Evolutionary conservation across 2,329 filamentous ascomycete species (phyloP), one percentile per base, ranked within the genome.

Genomic region (Myrmaecium sp.): DNA sequence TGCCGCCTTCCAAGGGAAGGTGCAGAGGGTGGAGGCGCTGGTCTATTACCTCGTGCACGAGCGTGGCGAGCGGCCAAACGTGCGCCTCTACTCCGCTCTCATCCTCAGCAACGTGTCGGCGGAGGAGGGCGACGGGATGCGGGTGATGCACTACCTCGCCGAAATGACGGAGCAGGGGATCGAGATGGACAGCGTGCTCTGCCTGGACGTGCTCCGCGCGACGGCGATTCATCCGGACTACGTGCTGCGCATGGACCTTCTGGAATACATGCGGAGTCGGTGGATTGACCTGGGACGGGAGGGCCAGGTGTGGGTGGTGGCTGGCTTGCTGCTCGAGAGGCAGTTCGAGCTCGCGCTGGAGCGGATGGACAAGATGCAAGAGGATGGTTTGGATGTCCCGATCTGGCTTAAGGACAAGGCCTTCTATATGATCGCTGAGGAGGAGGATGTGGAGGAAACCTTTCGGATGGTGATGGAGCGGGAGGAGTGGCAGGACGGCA

Each of bases 171-270:
- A 52, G 2, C 57, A 63, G 21, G 62, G 59, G 0, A 58, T 94
- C 23, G 54, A 66, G 21, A 61, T 70, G 5, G 78, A 82, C 36
- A 62, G 64, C 1, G 60, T 61, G 3, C 63, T 78, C 2, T 86
- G 80, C 40, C 74, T 84, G 47, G 69, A 69, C 33, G 69, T 75
- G 3, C 54, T 94, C 20, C 69, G 72, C 48, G 74, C 68, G 4
- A 60, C 94, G 14, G 69, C 79, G 1, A 68, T 89, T 6, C 89
- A 95, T 46, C 81, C 86, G 0, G 79, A 95, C 49, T 86, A 91
- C 39, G 38, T 82, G 5, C 55, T 89, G 14, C 72, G 83, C 18
- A 65, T 68, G 28, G 62, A 74, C 18, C 62, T 93, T 3, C 55
- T 94, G 20, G 56, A 68, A 29, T 72, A 74, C 30, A 82, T 89